Base-by-base conservation (phyloP, 805 yeast genomes). In the Candida qinlingensis region DNA sequence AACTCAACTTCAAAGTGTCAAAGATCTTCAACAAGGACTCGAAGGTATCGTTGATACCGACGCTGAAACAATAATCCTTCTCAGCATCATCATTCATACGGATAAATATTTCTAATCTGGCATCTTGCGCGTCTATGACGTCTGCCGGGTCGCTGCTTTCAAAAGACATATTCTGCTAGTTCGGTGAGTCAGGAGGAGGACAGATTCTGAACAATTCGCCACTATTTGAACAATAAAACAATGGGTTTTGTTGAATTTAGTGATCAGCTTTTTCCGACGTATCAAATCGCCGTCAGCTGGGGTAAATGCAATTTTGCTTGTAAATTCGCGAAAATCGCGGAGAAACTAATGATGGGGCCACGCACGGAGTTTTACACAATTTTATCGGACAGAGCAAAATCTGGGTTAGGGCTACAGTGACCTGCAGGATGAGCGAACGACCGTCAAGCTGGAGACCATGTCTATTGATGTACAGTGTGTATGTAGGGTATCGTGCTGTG, bases 61-160 rank as follows among this genome's bases (percentile, higher is more conserved):
- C 79, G 55, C 80, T 83, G 71, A 92, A 88, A 58, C 96, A 87
- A 68, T 89, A 91, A 65, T 92, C 99, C 65, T 85, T 85, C 60
- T 89, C 97, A 43, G 71, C 66, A 61, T 91, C 96, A 50, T 79
- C 85, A 63, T 87, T 89, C 76, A 92, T 81, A 51, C 99, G 85
- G 54, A 94, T 67, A 69, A 55, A 61, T n/a, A 61, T 45, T 46
- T 61, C 65, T 11, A 61, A 43, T 31, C 58, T 54, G 19, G 64
- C 61, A 39, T 60, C 62, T 31, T 56, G 50, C 4, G 54, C 61
- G 12, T 58, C 61, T 9, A 50, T 41, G 9, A 55, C 55, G 44
- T 58, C 57, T 4, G 52, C 54, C 27, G 53, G 52, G 35, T 50
- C 54, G 37, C 44, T 41, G 37, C 44, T 42, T 35, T 47, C 44